Evolutionary conservation across 306 rosid genomes (phyloP), one percentile per base, ranked within the genome.

Genomic region (Trifolium fragiferum): DNA sequence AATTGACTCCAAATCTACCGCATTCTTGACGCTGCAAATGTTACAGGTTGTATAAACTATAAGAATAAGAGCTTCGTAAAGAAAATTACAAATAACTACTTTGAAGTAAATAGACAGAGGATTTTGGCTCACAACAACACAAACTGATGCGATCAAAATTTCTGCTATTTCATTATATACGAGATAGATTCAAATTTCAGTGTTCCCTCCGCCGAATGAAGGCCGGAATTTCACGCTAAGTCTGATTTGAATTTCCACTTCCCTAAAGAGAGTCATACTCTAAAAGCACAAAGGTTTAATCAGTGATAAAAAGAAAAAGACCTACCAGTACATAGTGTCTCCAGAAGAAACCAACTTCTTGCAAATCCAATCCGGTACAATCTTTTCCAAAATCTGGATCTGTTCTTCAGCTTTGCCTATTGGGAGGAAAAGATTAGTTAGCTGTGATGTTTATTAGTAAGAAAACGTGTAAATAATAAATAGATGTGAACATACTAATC

Each of bases 351-450:
- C 67, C 70, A 60, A 60, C 85, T 81, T 86, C 78, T 62, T 87
- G 81, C 64, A 75, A 58, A 91, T 81, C 94, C 92, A 89, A 54
- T 81, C 81, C 14, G 94, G 92, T 62, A 79, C 88, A 59, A 69
- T 46, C 84, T 79, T 81, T 71, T 83, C 90, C 35, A 91, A 76
- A 68, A 77, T 79, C 77, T 76, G 78, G 23, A 91, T 25, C 23
- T 72, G 83, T 64, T 89, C 86, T 77, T 91, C 89, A 81, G 81
- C 94, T 79, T 87, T 92, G 54, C 88, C 92, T 87, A 78, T 51
- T 73, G 63, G 18, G 69, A 79, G 68, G 72, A 66, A 15, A 66
- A 71, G 35, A 67, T 66, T 41, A 35, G 37, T 84, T 19, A 43
- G 66, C 27, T 1, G 2, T 25, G 27, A 1, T 18, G 68, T 68